A percentile compares a stretch with the other conserved stretches of the same genome.
Evolutionary conservation across 75 land plant species (phyloP).

Genomic region (Picea glauca): DNA sequence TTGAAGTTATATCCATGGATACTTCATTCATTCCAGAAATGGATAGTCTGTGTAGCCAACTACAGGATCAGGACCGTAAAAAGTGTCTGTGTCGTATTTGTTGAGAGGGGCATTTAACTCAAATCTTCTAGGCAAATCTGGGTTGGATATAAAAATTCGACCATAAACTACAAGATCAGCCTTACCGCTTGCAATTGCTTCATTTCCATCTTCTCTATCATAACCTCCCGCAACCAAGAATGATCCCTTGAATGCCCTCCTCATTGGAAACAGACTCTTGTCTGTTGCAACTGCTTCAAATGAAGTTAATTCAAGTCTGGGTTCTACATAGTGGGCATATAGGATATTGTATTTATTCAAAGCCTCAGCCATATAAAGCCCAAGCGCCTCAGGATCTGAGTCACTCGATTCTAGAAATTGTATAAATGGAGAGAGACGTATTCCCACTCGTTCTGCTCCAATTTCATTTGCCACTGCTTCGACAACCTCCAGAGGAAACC

Average conservation of each 20-base stretch:
- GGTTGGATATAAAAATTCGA: conserved; percentile 46
- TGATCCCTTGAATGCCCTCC: conserved; percentile 41
- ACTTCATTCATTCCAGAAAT: conserved; percentile 9
- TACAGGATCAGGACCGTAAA: conserved; percentile 32
- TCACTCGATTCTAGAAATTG: conserved; percentile 23
- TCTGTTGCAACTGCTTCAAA: conserved; percentile 7
- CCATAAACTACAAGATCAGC: conserved; percentile 47
- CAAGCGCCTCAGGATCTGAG: conserved; percentile 39
- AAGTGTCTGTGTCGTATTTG: conserved; percentile 36
- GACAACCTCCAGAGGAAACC: conserved; percentile 38
- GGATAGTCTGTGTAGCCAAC: conserved; percentile 62
- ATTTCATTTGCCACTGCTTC: conserved; percentile 37
- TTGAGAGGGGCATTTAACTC: conserved; percentile 46
- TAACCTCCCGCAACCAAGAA: conserved; percentile 52
- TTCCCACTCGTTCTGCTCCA: conserved; percentile 40
- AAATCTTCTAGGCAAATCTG: conserved; percentile 50
- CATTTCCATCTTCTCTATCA: conserved; percentile 39
- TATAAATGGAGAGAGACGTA: conserved; percentile 42
- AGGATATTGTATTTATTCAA: conserved; percentile 27
- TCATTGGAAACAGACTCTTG: conserved; percentile 23
- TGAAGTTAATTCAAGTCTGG: conserved; percentile 10
- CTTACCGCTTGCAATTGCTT: conserved; percentile 26
- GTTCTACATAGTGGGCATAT: conserved; percentile 38
- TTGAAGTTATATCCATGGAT: no score
- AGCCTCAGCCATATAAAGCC: conserved; percentile 29